These are phyloP conservation scores for Gelatoporia subvermispora DNA, from an alignment of 768 basidiomycete species.

Conservation along the genomic window DNA sequence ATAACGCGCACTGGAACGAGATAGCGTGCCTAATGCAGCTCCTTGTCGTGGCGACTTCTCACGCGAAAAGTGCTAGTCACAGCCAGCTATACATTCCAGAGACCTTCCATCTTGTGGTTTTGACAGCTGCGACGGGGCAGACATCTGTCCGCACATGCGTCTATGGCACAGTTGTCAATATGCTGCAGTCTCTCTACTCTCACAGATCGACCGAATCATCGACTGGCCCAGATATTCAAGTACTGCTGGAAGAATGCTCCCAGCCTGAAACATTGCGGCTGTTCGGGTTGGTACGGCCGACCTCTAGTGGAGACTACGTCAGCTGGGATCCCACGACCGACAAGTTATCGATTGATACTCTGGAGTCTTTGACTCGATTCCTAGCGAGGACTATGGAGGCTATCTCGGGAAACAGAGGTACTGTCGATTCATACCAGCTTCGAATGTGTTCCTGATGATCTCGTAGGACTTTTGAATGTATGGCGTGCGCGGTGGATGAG, in stretches of 20 bases:
- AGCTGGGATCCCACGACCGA: constrained; percentile 50
- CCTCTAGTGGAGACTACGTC: constrained; percentile 65
- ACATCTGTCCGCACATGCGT: constrained; percentile 72
- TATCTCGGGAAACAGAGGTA: constrained; percentile 67
- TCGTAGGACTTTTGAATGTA: constrained; percentile 68
- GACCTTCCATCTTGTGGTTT: constrained; percentile 70
- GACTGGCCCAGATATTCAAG: constrained; percentile 50
- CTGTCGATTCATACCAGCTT: constrained; percentile 1
- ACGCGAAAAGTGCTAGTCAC: constrained; percentile 55
- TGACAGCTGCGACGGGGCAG: constrained; percentile 75
- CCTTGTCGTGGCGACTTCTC: constrained; percentile 65
- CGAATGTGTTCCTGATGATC: constrained; percentile 6
- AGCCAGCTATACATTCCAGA: constrained; percentile 83
- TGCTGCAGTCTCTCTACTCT: constrained; percentile 71
- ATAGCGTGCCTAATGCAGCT: constrained; percentile 77
- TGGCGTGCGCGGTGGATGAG: constrained; percentile 96
- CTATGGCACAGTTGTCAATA: constrained; percentile 77
- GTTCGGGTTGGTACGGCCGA: constrained; percentile 68
- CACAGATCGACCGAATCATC: constrained; percentile 53
- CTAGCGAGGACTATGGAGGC: constrained; percentile 60
- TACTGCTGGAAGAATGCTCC: constrained; percentile 57
- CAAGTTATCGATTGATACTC: constrained; percentile 51
- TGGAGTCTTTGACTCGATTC: constrained; percentile 62
- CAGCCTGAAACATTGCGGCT: constrained; percentile 52
- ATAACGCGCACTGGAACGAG: constrained; percentile 77